Base-by-base conservation (phyloP, 805 yeast genomes). In the Candida boleticola region DNA sequence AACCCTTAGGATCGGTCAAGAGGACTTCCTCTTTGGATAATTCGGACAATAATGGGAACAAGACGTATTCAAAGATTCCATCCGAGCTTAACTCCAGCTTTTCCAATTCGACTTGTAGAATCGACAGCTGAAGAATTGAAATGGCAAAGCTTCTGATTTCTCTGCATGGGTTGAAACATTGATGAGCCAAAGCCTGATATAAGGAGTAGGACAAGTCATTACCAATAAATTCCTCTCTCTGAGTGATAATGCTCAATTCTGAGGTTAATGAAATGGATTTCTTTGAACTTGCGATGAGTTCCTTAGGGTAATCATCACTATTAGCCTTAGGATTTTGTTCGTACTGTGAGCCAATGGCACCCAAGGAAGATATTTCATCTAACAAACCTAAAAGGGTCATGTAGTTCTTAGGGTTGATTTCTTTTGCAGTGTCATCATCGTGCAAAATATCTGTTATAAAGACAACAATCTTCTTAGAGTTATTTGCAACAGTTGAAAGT, bases 151-250 rank as follows among this genome's bases (percentile, higher is more conserved):
- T 61, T 30, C 96, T 69, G 9, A 89, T 68, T 54, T 86, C 89
- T 21, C 87, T 70, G 58, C 95, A 87, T 16, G 96, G 96, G 54
- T 89, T 89, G 57, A 85, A 76, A 58, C 96, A 86, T 59, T 90
- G 97, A 54, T 85, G 92, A 0, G 93, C 89, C 41, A 89, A 70
- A 0, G 95, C 95, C 56, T 88, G 92, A 22, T 85, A 71, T 46
- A 87, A 68, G 1, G 95, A 84, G 49, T 75, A 76, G 51, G 79
- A 68, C 17, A 65, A 41, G 37, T 62, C 66, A 39, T 62, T 55
- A 3, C 60, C 63, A n/a, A 63, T 53, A 45, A 73, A 71, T 3
- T 18, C 31, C 3, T 59, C 57, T 11, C 57, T 51, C 4, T 59
- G 47, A 7, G 57, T 57, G 20, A 71, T 50, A 4, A 64, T 58